These are phyloP conservation scores for Psidium friedrichsthalianum DNA, from an alignment of 345 rosid species.

Conservation along the genomic window DNA sequence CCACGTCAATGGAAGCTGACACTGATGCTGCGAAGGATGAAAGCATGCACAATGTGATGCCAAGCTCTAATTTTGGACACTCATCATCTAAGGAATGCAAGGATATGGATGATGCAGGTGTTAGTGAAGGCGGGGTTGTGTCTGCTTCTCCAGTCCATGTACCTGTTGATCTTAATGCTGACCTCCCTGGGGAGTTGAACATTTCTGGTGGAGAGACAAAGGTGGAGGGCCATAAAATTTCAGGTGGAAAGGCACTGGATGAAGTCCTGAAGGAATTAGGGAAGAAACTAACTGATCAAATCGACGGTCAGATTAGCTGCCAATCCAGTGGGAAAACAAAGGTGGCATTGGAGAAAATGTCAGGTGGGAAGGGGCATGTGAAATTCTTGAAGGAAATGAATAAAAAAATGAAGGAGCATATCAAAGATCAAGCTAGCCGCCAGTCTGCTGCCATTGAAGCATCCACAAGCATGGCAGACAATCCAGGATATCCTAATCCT, in stretches of 20 bases:
- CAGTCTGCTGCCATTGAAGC: slow-evolving; percentile 2
- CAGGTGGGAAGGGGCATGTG: background rate
- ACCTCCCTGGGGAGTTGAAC: slow-evolving; percentile 11
- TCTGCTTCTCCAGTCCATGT: background rate
- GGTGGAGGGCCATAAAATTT: background rate
- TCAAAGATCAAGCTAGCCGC: background rate
- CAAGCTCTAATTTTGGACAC: background rate
- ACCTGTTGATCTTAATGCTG: slow-evolving; percentile 29
- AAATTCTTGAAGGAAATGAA: background rate
- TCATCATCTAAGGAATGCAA: slow-evolving; percentile 1
- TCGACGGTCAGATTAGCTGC: background rate
- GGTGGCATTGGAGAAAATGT: background rate
- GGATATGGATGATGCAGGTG: slow-evolving; percentile 6
- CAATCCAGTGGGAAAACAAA: background rate
- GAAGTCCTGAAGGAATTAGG: background rate
- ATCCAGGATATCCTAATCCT: background rate
- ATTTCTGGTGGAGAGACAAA: background rate
- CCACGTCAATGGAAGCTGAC: slow-evolving; percentile 9
- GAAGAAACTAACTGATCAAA: slow-evolving; percentile 10
- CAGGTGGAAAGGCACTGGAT: background rate
- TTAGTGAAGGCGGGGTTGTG: background rate
- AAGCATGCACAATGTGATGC: slow-evolving; percentile 2
- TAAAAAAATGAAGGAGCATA: background rate
- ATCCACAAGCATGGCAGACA: background rate
- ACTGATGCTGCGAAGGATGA: slow-evolving; percentile 6